phyloP scores from a whole-genome alignment of 768 basidiomycete species.

The Phaffia australis region DNA sequence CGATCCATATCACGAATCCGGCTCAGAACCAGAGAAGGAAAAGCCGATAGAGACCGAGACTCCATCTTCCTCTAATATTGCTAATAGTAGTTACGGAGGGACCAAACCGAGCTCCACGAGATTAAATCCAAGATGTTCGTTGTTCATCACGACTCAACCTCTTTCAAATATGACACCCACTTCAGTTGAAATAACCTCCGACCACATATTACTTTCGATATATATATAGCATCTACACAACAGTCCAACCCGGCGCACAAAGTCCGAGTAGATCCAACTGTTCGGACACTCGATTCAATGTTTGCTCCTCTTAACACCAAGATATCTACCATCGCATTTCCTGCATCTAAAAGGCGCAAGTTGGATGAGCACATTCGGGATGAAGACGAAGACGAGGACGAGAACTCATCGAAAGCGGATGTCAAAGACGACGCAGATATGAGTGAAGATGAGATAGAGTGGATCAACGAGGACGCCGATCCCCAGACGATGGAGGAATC shows the following conservation, averaged over 20 bases:
- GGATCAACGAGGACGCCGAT: background rate
- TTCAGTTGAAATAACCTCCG: background rate
- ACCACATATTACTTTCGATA: background rate
- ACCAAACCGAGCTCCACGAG: too few relatives aligned
- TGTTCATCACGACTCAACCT: background rate
- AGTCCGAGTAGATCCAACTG: conserved; percentile 55
- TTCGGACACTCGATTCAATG: conserved; percentile 83
- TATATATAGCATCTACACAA: background rate
- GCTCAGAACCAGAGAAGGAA: background rate
- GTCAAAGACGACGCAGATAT: conserved; percentile 34
- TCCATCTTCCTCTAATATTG: background rate
- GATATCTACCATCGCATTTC: background rate
- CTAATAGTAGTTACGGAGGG: too few relatives aligned
- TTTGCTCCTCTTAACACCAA: conserved; percentile 50
- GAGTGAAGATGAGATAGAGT: background rate
- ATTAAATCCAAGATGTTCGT: too few relatives aligned
- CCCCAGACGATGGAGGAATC: too few relatives aligned
- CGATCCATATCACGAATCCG: conserved; percentile 16
- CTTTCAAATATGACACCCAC: background rate
- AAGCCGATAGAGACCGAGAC: background rate
- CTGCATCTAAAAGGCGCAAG: conserved; percentile 14
- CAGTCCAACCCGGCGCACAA: conserved; percentile 17
- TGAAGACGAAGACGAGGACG: conserved; percentile 3
- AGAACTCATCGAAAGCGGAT: conserved; percentile 14
- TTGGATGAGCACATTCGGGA: background rate